Conservation (phyloP, 306 rosid genomes). For the Macrotyloma uniflorum region DNA sequence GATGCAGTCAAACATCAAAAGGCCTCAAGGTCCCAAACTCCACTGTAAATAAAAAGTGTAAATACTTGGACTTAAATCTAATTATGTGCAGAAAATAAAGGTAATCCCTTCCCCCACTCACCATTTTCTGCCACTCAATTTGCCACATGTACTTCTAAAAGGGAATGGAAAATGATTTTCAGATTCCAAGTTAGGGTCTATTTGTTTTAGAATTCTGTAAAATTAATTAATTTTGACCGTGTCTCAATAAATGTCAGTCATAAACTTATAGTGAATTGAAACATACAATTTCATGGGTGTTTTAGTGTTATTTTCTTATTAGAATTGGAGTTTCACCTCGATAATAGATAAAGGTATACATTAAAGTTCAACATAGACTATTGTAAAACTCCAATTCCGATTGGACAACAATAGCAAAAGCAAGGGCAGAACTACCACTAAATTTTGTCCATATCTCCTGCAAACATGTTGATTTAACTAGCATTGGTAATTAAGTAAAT, state of each 20-base stretch:
- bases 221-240: not conserved
- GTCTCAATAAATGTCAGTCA: not conserved
- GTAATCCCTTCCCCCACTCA: conserved; percentile 1
- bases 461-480: not conserved
- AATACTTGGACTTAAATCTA: not conserved
- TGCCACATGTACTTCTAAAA: not conserved
- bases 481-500: not conserved
- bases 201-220: not conserved
- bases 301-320: not conserved
- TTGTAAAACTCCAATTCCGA: not conserved
- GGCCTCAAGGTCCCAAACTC: conserved; percentile 17
- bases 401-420: not conserved
- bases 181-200: not conserved
- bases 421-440: not conserved
- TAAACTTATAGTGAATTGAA: not conserved
- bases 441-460: not conserved
- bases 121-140: conserved; percentile 2
- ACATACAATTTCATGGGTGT: not conserved
- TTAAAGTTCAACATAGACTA: not conserved
- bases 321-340: not conserved
- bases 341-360: not conserved
- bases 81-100: conserved; percentile 19
- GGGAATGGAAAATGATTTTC: not conserved
- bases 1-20: not conserved
- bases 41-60: conserved; percentile 12